Base-by-base conservation (phyloP, 257 asterid genomes). In the Solanum virginianum region DNA sequence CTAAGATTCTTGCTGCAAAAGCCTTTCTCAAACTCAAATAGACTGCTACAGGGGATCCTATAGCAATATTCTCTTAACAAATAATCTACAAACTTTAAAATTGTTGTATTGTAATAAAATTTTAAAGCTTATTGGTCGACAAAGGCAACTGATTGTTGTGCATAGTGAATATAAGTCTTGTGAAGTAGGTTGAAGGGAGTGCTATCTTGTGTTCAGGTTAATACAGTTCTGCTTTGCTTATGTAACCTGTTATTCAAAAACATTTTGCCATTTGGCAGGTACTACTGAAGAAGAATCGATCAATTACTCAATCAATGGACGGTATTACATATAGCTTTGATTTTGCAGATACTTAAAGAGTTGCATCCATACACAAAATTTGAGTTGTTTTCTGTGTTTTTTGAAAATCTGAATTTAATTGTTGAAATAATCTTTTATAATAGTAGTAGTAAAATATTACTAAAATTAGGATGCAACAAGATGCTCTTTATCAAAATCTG, bases 1-100 rank as follows among this genome's bases (percentile, higher is more conserved):
- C 83, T 93, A 86, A 92, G 99, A 89, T 92, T 95, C 94, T 90
- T 93, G 96, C 91, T 97, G 88, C 98, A 97, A 88, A 97, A 92
- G 84, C 81, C 98, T 32, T 97, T 91, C 87, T 90, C 97, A 59
- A 92, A 89, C 85, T 92, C 94, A 81, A 95, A 97, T 89, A 92
- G 98, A 88, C 97, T 97, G 89, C 99, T 98, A 12, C 97, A 93
- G 98, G 99, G 45, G 81, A 45, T 7, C 12, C 6, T 1, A 45
- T n/a, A n/a, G 81, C 32, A 72, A n/a, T 45, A 45, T 45, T 45
- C 81, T 45, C 81, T 45, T 72, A 59, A 20, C 57, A 45, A 72
- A 72, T 45, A 51, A 11, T 72, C 39, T 72, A 45, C 56, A 20
- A 41, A 72, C 32, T 43, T 20, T 10, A 72, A 72, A 72, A 45